Base-by-base conservation (phyloP, 2,329 filamentous ascomycete species). In the Beauveria sp. region DNA sequence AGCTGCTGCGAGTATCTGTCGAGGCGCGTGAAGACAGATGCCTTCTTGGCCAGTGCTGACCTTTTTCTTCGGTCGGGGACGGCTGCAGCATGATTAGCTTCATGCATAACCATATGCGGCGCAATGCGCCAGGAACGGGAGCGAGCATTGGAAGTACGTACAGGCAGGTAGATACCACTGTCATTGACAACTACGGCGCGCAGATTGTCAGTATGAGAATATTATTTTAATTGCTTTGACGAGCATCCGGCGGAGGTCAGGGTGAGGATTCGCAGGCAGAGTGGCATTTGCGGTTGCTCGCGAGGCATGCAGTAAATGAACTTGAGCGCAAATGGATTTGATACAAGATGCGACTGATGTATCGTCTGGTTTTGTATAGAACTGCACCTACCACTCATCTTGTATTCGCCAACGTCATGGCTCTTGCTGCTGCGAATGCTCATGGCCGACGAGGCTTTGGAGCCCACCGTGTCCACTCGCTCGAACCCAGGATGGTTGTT, bases 81-180 rank as follows among this genome's bases (percentile, higher is more conserved):
- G 93, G 93, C 83, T 93, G 62, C 54, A 54, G 54, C 61, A 60
- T 38, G 53, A 61, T 64, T 53, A 63, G 62, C 45, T 47, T 49
- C 26, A 26, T 34, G 34, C 42, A 62, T 26, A 28, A 14, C 24
- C 14, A 14, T 24, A 28, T 28, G 55, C 38, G 26, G 55, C 12
- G 18, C 20, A 22, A 55, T 20, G 24, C 38, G 45, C 43, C 24
- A 58, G 26, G 38, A n/a, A 24, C 42, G 46, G 20, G 58, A 30
- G 14, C 20, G 18, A 16, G 26, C 22, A 20, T 24, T 24, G 22
- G 22, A 24, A 52, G 56, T 34, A 69, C 85, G 76, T 86, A 95
- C 91, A 68, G 93, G 93, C 67, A 98, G 84, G 77, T 96, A 98
- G 64, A 96, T 89, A 67, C 93, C 93, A 73, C 90, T 96, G 75